phyloP scores from a whole-genome alignment of 768 basidiomycete genomes.

The Neoboletus brunneissimus region DNA sequence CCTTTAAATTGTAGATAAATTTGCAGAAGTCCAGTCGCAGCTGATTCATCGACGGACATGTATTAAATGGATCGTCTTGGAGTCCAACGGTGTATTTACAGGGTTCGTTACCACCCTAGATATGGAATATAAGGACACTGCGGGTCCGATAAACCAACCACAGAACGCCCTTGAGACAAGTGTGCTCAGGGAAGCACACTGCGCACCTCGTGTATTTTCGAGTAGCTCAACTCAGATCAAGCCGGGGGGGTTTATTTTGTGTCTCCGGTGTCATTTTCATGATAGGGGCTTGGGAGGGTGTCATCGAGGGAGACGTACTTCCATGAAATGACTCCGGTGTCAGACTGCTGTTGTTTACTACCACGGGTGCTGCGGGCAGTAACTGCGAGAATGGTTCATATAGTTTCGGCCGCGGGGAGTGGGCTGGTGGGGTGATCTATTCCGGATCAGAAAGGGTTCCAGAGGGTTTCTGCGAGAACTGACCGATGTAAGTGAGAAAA shows the following conservation, averaged over 20 bases:
- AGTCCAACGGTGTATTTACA: constrained; percentile 5
- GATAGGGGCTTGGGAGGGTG: constrained; percentile 20
- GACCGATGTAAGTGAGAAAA: constrained; percentile 50
- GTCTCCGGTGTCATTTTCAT: constrained; percentile 14
- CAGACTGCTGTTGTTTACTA: constrained; percentile 37
- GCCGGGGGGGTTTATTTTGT: constrained; percentile 16
- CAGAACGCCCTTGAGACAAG: not conserved
- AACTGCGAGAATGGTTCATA: constrained; percentile 41
- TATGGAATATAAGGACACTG: not conserved
- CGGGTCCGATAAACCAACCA: not conserved
- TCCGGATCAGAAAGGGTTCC: constrained; percentile 8
- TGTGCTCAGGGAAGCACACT: not conserved
- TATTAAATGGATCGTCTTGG: not conserved
- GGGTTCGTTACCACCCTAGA: not conserved
- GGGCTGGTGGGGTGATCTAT: constrained; percentile 51
- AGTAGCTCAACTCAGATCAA: constrained; percentile 30
- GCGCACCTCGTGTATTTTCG: not conserved
- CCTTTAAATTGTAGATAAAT: not conserved
- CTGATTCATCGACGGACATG: not conserved
- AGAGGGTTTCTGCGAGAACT: constrained; percentile 25
- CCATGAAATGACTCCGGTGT: constrained; percentile 64
- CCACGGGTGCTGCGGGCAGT: constrained; percentile 16
- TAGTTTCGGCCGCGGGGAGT: constrained; percentile 36
- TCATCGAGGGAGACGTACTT: constrained; percentile 47
- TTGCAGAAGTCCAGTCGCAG: not conserved